Evolutionary conservation across 1,284 basidiomycete species (phyloP).

Genomic region (Inonotus hispidus): DNA sequence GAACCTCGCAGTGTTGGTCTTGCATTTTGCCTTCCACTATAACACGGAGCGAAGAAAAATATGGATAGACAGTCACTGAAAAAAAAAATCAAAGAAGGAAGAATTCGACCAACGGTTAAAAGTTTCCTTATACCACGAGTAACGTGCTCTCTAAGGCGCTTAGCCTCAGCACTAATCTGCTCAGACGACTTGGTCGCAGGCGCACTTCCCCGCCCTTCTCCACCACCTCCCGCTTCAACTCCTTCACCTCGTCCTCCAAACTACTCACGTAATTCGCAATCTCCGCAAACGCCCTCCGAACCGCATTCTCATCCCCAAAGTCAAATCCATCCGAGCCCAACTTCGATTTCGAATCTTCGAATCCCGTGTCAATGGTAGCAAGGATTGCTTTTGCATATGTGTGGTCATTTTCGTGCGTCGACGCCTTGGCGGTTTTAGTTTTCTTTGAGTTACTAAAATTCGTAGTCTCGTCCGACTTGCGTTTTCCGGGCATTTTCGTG

Average conservation of each 20-base stretch:
- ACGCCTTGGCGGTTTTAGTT: slow-evolving; percentile 22
- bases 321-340: no score
- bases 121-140: slow-evolving; percentile 50
- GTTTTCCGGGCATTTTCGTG: slow-evolving; percentile 27
- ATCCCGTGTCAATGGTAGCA: slow-evolving; percentile 32
- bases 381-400: slow-evolving; percentile 34
- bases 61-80: neutral
- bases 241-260: slow-evolving; percentile 33
- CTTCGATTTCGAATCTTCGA: slow-evolving; percentile 23
- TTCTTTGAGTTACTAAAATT: slow-evolving; percentile 28
- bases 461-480: slow-evolving; percentile 30
- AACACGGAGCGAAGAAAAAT: slow-evolving; percentile 1
- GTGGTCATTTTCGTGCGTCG: slow-evolving; percentile 16
- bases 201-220: neutral
- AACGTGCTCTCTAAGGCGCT: slow-evolving; percentile 41
- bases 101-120: slow-evolving; percentile 42
- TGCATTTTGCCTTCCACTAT: slow-evolving; percentile 52
- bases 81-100: no score
- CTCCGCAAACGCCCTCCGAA: slow-evolving; percentile 30
- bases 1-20: slow-evolving; percentile 44
- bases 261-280: slow-evolving; percentile 42
- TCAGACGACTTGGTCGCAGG: slow-evolving; percentile 35
- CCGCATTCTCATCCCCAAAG: slow-evolving; percentile 30
- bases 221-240: slow-evolving; percentile 14
- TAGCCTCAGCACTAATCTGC: slow-evolving; percentile 39